Conservation (phyloP, 495 filamentous ascomycete genomes). For the Pyrenula massariospora region DNA sequence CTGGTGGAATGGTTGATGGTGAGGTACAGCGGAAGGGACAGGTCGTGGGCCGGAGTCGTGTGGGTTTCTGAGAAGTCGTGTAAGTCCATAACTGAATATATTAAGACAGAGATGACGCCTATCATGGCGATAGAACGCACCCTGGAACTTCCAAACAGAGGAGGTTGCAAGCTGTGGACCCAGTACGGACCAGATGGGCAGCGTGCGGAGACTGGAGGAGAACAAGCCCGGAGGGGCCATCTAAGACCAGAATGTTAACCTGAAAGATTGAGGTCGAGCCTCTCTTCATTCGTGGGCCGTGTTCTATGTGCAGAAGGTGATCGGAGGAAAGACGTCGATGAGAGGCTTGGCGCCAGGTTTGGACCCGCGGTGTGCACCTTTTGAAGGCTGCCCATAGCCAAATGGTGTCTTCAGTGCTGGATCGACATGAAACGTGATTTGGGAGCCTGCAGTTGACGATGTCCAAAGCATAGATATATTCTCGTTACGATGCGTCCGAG, state of each 20-base stretch:
- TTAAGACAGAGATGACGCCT: not conserved
- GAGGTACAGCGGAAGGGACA: conserved; percentile 23
- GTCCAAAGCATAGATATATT: no score
- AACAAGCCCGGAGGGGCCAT: conserved; percentile 19
- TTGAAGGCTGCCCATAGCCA: not conserved
- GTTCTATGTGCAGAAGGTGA: not conserved
- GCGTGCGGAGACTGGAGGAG: conserved; percentile 42
- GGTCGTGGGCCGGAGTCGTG: not conserved
- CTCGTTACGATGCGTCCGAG: no score
- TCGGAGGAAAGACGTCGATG: not conserved
- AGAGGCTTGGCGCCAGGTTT: not conserved
- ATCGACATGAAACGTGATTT: not conserved
- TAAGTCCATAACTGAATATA: not conserved
- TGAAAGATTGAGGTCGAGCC: no score
- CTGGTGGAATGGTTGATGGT: conserved; percentile 11
- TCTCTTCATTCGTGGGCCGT: no score
- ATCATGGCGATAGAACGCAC: no score
- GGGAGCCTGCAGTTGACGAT: no score
- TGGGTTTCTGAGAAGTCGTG: not conserved
- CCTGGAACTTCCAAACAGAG: conserved; percentile 29
- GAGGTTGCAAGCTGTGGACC: conserved; percentile 28
- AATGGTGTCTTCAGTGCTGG: not conserved
- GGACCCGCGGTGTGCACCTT: not conserved
- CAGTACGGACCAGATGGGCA: conserved; percentile 35
- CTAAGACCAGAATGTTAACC: conserved; percentile 6